These are phyloP conservation scores for Aspergillus versicolor DNA, from an alignment of 2,329 filamentous ascomycete genomes.

Conservation along the genomic window DNA sequence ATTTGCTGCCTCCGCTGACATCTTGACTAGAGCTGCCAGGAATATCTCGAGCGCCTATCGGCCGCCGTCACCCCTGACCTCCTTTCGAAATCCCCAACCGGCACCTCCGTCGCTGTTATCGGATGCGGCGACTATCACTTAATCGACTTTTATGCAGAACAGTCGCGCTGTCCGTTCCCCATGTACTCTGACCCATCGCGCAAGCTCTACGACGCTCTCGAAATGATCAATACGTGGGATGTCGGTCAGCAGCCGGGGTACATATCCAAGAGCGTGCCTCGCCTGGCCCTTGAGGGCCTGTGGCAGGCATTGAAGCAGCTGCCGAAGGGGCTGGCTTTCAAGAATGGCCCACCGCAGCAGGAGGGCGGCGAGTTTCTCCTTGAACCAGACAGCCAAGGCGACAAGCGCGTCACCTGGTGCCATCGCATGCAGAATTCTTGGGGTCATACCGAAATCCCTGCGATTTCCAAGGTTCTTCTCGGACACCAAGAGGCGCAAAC, in stretches of 20 bases:
- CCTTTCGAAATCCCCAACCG: conserved; percentile 46
- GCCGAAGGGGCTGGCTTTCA: conserved; percentile 57
- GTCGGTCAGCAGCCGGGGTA: conserved; percentile 66
- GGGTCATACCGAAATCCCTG: conserved; percentile 69
- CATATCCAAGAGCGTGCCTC: conserved; percentile 53
- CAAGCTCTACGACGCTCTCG: conserved; percentile 65
- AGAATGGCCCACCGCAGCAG: conserved; percentile 66
- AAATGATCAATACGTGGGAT: conserved; percentile 65
- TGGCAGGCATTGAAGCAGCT: conserved; percentile 61
- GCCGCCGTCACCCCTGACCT: conserved; percentile 51
- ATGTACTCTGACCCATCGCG: conserved; percentile 73
- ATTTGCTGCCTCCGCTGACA: not conserved
- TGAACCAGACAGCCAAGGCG: conserved; percentile 41
- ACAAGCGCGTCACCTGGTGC: conserved; percentile 65
- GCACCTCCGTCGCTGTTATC: conserved; percentile 66
- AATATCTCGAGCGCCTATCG: conserved; percentile 66
- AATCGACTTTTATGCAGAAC: conserved; percentile 64
- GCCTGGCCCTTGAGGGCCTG: conserved; percentile 50
- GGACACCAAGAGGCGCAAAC: not conserved
- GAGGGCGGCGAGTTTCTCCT: conserved; percentile 80
- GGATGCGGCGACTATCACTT: conserved; percentile 70
- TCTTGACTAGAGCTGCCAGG: conserved; percentile 65
- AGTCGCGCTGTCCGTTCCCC: conserved; percentile 67
- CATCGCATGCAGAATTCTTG: conserved; percentile 78
- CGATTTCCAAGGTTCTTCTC: conserved; percentile 1